Base-by-base conservation (phyloP, 1,284 basidiomycete genomes). In the Austropuccinia psidii region DNA sequence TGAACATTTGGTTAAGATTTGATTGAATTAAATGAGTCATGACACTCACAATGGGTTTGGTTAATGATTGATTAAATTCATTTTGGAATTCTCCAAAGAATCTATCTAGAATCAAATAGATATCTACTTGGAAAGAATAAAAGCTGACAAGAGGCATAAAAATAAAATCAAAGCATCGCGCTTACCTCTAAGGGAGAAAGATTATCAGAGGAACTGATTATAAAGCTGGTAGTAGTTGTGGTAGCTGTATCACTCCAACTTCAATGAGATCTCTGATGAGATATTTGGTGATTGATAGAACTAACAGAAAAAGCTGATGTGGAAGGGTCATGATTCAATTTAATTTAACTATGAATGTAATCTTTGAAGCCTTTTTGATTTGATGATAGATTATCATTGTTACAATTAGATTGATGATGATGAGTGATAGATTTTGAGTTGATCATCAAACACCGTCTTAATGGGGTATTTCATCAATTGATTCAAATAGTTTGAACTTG, bases 81-180 rank as follows among this genome's bases (percentile, higher is more conserved):
- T 35, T 58, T 54, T 76, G 73, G 27, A 65, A 73, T 54, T 74
- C 68, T 50, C 75, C 75, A 21, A 76, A 70, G 50, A 76, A 75
- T 4, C 60, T 37, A 57, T 74, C 75, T 35, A 75, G 27, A n/a
- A 76, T 67, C 29, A 76, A 47, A 54, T 74, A 75, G 11, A 74
- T 47, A 35, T 60, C 75, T 11, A 74, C 65, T 66, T 76, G 17
- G 21, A 47, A 24, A 31, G 8, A 5, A 39, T 54, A 21, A 66
- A 39, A 13, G 19, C 13, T n/a, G 19, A 33, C 19, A 31, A 17
- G 39, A 33, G 15, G 15, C 8, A 64, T 64, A 4, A 31, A 64
- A 31, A 29, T 17, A 47, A 13, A 52, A 11, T 52, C 11, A 52
- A n/a, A 13, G 49, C 15, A n/a, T 3, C 15, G 9, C 19, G 65